Percentiles rank a stretch among this genome's conserved stretches.
Evolutionary conservation across 1,139 yeast species (phyloP).

Genomic region (Yamadazyma diddensiae): DNA sequence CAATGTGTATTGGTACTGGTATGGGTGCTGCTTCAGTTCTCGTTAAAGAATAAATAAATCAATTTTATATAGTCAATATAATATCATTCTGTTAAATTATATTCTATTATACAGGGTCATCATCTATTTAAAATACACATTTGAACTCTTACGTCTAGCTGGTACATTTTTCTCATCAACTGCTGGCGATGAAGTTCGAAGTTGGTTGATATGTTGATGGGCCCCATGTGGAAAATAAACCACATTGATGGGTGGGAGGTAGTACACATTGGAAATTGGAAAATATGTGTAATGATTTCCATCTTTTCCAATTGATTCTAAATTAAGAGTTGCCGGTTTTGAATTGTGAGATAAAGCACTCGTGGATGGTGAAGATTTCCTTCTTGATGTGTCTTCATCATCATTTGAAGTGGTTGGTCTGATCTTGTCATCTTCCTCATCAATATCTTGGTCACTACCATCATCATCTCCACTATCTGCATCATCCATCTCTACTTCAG

Average conservation of each 20-base stretch:
- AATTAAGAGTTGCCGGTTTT: constrained; percentile 14
- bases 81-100: not conserved
- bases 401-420: too few species aligned
- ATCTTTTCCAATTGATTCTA: constrained; percentile 12
- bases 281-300: constrained; percentile 45
- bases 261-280: constrained; percentile 55
- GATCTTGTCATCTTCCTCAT: too few species aligned
- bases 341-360: constrained; percentile 7
- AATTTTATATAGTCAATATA: constrained; percentile 3
- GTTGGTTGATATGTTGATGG: constrained; percentile 32
- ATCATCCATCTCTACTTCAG: constrained; percentile 6
- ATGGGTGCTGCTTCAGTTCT: constrained; percentile 96
- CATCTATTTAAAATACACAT: constrained; percentile 29
- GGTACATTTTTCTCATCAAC: constrained; percentile 10
- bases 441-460: constrained; percentile 2
- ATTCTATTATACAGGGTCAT: not conserved
- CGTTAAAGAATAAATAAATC: constrained; percentile 44
- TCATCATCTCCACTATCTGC: constrained; percentile 3
- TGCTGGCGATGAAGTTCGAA: constrained; percentile 10
- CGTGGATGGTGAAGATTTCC: not conserved
- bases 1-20: constrained; percentile 98
- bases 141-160: constrained; percentile 24
- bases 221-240: constrained; percentile 61
- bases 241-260: constrained; percentile 57
- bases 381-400: not conserved